Evolutionary conservation across 2,329 filamentous ascomycete species (phyloP).

Genomic region (Fusarium zealandicum): DNA sequence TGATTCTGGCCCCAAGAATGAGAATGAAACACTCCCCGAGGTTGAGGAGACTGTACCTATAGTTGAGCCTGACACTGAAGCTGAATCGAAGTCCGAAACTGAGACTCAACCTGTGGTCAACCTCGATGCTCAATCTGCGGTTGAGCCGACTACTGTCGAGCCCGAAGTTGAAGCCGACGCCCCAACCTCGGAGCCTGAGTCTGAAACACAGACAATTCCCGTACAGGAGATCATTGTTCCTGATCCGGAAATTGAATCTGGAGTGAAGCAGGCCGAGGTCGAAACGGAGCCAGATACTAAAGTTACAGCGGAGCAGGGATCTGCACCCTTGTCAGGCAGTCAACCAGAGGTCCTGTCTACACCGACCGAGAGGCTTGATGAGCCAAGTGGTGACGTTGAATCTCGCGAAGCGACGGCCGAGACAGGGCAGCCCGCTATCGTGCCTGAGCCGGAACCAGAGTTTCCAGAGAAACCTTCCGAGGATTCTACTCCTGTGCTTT

Average conservation of each 20-base stretch:
- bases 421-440: background rate
- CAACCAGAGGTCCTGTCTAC: background rate
- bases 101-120: constrained; percentile 35
- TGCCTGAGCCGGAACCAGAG: constrained; percentile 4
- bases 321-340: background rate
- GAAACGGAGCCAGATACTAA: constrained; percentile 20
- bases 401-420: background rate
- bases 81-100: constrained; percentile 40
- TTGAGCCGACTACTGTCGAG: constrained; percentile 25
- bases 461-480: constrained; percentile 4
- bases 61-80: constrained; percentile 41
- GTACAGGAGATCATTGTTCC: constrained; percentile 32
- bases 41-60: constrained; percentile 39
- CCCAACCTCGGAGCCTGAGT: constrained; percentile 17
- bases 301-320: constrained; percentile 15
- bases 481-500: constrained; percentile 5
- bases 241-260: constrained; percentile 31
- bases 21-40: constrained; percentile 32
- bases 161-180: constrained; percentile 22
- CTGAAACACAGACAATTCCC: constrained; percentile 23
- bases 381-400: constrained; percentile 1
- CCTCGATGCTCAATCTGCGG: constrained; percentile 19
- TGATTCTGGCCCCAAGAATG: constrained; percentile 28
- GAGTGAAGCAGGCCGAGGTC: constrained; percentile 13
- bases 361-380: background rate